Evolutionary conservation across 106 monocot species (phyloP).

Genomic region (Amphibolis antarctica): DNA sequence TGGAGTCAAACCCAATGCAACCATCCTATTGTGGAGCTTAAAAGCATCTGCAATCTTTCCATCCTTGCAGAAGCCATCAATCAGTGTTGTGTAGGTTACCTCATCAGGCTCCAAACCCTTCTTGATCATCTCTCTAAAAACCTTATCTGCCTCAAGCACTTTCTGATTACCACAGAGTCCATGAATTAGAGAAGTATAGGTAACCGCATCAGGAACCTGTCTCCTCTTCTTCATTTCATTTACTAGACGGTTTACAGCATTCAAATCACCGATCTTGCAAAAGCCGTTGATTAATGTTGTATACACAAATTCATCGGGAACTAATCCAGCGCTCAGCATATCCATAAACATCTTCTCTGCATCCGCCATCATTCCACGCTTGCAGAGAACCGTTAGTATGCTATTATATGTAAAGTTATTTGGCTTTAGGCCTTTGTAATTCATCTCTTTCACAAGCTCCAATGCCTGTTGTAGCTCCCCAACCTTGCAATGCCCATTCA

Average conservation of each 20-base stretch:
- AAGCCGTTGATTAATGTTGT: conserved; percentile 68
- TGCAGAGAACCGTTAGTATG: conserved; percentile 42
- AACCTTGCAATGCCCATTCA: conserved; percentile 49
- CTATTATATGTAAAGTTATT: conserved; percentile 71
- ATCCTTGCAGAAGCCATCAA: conserved; percentile 73
- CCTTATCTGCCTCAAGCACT: conserved; percentile 34
- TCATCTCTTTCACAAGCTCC: conserved; percentile 55
- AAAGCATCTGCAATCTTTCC: conserved; percentile 68
- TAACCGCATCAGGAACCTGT: conserved; percentile 40
- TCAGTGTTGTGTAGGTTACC: conserved; percentile 56
- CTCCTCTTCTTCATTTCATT: conserved; percentile 49
- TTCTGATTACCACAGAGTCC: conserved; percentile 48
- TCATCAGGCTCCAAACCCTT: conserved; percentile 49
- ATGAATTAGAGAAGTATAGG: conserved; percentile 62
- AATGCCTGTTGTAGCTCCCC: conserved; percentile 41
- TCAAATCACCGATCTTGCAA: conserved; percentile 35
- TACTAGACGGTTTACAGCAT: conserved; percentile 24
- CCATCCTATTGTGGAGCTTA: conserved; percentile 60
- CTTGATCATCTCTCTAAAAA: conserved; percentile 53
- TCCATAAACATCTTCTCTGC: conserved; percentile 39
- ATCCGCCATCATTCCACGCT: conserved; percentile 28
- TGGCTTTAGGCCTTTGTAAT: conserved; percentile 34
- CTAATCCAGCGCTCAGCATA: conserved; percentile 39
- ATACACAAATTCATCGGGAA: conserved; percentile 54
- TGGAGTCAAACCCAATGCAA: conserved; percentile 40